Evolutionary conservation across 2,329 filamentous ascomycete species (phyloP).

Genomic region (Geosmithia putterillii): DNA sequence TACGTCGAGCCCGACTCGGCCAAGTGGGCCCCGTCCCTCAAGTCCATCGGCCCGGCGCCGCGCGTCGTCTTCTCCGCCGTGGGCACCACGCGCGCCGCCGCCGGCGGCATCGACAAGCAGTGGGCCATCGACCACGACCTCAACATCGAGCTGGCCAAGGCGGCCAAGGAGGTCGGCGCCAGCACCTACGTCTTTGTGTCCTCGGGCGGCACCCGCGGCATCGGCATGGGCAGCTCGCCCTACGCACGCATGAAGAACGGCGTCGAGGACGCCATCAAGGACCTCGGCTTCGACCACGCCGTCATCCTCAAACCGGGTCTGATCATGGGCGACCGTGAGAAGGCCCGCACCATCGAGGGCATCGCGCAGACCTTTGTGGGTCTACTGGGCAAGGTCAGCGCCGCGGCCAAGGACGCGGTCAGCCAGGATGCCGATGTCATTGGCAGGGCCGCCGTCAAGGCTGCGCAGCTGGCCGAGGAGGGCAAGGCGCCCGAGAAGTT

Average conservation of each 20-base stretch:
- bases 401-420: conserved; percentile 48
- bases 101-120: conserved; percentile 67
- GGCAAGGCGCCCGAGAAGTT: conserved; percentile 46
- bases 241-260: conserved; percentile 70
- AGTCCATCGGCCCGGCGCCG: conserved; percentile 40
- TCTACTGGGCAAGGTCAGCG: conserved; percentile 39
- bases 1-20: conserved; percentile 54
- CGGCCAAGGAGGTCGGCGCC: conserved; percentile 60
- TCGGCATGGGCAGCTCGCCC: conserved; percentile 29
- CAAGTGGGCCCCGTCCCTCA: conserved; percentile 54
- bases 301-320: conserved; percentile 65
- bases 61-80: conserved; percentile 63
- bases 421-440: conserved; percentile 68
- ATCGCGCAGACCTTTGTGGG: conserved; percentile 34
- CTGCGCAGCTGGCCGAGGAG: conserved; percentile 42
- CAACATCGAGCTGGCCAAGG: conserved; percentile 65
- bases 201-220: conserved; percentile 31
- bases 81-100: conserved; percentile 65
- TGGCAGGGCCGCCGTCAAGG: conserved; percentile 51
- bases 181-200: conserved; percentile 71
- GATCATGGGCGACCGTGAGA: conserved; percentile 59
- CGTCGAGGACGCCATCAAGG: conserved; percentile 66
- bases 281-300: conserved; percentile 62
- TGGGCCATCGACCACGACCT: conserved; percentile 82
- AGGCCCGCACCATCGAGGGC: conserved; percentile 39